Conservation (phyloP, 768 basidiomycete genomes). For the Cystobasidium tubakii region DNA sequence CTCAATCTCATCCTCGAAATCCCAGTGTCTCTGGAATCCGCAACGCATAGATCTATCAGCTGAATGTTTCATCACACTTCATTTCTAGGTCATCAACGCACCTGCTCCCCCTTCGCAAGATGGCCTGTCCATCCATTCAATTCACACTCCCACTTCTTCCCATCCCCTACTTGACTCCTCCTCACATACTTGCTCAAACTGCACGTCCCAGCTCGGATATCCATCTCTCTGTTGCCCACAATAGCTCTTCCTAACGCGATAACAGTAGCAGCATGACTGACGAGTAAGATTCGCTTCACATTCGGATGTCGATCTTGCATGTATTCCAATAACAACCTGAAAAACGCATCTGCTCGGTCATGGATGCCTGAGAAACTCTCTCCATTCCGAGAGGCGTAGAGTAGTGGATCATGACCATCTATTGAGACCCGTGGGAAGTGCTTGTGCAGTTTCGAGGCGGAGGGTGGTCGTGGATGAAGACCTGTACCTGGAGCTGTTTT, state of each 20-base stretch:
- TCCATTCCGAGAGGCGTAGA: constrained; percentile 18
- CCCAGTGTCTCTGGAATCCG: constrained; percentile 13
- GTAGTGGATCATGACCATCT: constrained; percentile 7
- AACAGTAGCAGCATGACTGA: constrained; percentile 35
- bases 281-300: constrained; percentile 1
- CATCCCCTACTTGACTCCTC: neutral
- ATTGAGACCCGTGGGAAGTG: constrained; percentile 8
- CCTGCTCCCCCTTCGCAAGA: constrained; percentile 21
- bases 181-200: constrained; percentile 4
- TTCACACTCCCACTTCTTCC: constrained; percentile 15
- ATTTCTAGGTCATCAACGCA: neutral
- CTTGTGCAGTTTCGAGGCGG: neutral
- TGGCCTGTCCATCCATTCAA: constrained; percentile 24
- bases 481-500: constrained; percentile 23
- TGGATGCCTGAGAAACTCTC: constrained; percentile 21
- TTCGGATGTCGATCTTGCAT: constrained; percentile 5
- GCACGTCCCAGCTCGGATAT: constrained; percentile 26
- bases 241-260: constrained; percentile 31
- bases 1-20: constrained; percentile 14
- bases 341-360: constrained; percentile 20
- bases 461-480: constrained; percentile 31
- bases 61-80: no score
- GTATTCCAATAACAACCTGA: constrained; percentile 6
- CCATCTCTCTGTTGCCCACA: constrained; percentile 2
- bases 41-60: neutral